Conservation (phyloP, 257 asterid genomes). For the Fraxinus cuspidata region DNA sequence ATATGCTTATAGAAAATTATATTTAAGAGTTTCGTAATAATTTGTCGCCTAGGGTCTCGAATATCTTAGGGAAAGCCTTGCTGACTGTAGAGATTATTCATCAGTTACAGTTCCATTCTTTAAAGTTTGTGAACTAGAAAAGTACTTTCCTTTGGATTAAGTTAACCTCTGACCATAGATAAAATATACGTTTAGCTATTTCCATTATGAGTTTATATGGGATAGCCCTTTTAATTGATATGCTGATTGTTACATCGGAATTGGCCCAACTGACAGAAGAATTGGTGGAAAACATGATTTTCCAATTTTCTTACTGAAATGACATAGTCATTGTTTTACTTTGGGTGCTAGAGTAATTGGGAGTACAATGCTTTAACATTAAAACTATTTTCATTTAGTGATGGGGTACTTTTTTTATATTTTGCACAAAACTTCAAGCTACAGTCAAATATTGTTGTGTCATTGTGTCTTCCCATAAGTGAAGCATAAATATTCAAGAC, state of each 20-base stretch:
- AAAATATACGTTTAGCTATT: slow-evolving; percentile 3
- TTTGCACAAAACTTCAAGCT: slow-evolving; percentile 12
- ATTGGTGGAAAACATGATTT: slow-evolving; percentile 10
- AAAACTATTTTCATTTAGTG: slow-evolving; percentile 4
- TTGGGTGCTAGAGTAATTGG: neutral
- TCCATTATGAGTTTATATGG: slow-evolving; percentile 10
- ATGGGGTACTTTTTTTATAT: neutral
- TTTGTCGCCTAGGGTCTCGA: no score
- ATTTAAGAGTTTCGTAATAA: no score
- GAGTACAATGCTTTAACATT: neutral
- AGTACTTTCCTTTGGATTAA: slow-evolving; percentile 16
- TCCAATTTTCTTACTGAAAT: slow-evolving; percentile 15
- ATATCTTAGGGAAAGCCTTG: no score
- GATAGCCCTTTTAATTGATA: neutral
- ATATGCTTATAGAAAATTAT: no score
- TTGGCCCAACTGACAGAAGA: slow-evolving; percentile 12
- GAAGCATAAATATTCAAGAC: slow-evolving; percentile 16
- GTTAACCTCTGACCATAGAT: slow-evolving; percentile 7
- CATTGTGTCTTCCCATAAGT: slow-evolving; percentile 1
- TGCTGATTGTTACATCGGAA: slow-evolving; percentile 13
- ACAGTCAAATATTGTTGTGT: neutral
- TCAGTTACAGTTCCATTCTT: slow-evolving; percentile 56
- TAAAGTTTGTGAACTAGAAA: slow-evolving; percentile 20
- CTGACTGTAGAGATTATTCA: slow-evolving; percentile 96
- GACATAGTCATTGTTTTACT: neutral